phyloP scores from a whole-genome alignment of 441 rosid genomes.

The Erodium moschatum region DNA sequence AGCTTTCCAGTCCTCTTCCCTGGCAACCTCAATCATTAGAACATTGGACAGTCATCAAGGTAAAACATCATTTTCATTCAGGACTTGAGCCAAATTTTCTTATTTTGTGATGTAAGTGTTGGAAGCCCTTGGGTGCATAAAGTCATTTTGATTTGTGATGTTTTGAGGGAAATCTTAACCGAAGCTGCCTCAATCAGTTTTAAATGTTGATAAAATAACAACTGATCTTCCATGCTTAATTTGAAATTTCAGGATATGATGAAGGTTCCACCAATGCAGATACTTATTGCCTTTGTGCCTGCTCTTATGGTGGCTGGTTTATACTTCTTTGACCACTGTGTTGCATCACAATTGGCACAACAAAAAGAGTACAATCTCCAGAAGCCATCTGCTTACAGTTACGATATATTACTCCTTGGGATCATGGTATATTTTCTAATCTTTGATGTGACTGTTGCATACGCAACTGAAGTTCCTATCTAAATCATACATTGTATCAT shows the following conservation, averaged over 20 bases:
- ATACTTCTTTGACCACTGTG: slow-evolving; percentile 84
- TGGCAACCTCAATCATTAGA: slow-evolving; percentile 55
- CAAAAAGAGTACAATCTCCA: slow-evolving; percentile 77
- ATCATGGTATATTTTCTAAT: slow-evolving; percentile 35
- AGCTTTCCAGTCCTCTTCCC: slow-evolving; percentile 54
- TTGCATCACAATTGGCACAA: slow-evolving; percentile 84
- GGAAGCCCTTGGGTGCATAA: too few relatives aligned
- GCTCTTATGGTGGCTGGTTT: slow-evolving; percentile 80
- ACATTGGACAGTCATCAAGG: slow-evolving; percentile 78
- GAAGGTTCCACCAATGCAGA: slow-evolving; percentile 49
- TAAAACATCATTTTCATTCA: slow-evolving; percentile 12
- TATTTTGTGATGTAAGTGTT: too few relatives aligned
- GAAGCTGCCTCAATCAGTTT: not conserved
- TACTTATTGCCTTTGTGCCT: slow-evolving; percentile 63
- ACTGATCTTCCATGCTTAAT: not conserved
- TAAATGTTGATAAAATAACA: slow-evolving; percentile 1
- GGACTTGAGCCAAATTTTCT: too few relatives aligned
- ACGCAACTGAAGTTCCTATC: not conserved
- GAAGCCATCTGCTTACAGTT: slow-evolving; percentile 77
- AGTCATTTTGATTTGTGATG: not conserved
- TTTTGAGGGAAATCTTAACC: not conserved
- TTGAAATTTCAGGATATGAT: slow-evolving; percentile 63
- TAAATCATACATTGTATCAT: not conserved
- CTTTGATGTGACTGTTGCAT: not conserved
- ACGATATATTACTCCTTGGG: slow-evolving; percentile 64